Evolutionary conservation across 1,284 basidiomycete genomes (phyloP).

Genomic region (Trichosporon asahii): DNA sequence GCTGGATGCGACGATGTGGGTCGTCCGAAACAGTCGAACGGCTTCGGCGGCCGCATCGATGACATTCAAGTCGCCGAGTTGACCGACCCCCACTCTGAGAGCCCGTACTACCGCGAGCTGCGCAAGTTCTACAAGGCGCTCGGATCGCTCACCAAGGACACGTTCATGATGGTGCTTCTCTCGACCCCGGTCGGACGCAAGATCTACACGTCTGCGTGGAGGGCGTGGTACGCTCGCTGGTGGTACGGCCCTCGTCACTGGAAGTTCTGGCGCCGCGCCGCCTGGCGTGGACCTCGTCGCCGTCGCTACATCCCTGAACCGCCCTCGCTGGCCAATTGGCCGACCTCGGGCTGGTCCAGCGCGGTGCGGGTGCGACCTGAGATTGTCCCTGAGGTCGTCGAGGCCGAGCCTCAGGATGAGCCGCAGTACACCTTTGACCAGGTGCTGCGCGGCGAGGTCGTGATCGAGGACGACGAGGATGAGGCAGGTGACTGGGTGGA

Average conservation of each 20-base stretch:
- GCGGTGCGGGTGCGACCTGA: slow-evolving; percentile 10
- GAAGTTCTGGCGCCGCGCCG: slow-evolving; percentile 40
- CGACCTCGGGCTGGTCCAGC: slow-evolving; percentile 9
- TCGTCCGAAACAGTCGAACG: slow-evolving; percentile 12
- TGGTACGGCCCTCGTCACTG: slow-evolving; percentile 49
- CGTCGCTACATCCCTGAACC: slow-evolving; percentile 5
- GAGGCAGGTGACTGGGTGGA: slow-evolving; percentile 28
- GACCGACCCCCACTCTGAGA: slow-evolving; percentile 32
- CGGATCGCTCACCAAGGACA: slow-evolving; percentile 16
- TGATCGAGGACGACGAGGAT: slow-evolving; percentile 39
- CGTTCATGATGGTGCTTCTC: slow-evolving; percentile 29
- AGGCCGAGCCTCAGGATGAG: background rate
- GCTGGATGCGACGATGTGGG: slow-evolving; percentile 27
- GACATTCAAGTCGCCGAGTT: slow-evolving; percentile 40
- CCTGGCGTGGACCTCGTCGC: slow-evolving; percentile 33
- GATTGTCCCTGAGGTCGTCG: background rate
- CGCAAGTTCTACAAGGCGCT: slow-evolving; percentile 34
- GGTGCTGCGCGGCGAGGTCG: slow-evolving; percentile 34
- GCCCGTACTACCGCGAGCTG: slow-evolving; percentile 31
- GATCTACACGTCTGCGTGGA: slow-evolving; percentile 12
- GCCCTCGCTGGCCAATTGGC: slow-evolving; percentile 10
- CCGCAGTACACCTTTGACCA: slow-evolving; percentile 27
- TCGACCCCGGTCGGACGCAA: slow-evolving; percentile 34
- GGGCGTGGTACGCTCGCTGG: slow-evolving; percentile 31
- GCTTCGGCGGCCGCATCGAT: slow-evolving; percentile 42